These are phyloP conservation scores for Penicillium verrucosum DNA, from an alignment of 2,329 filamentous ascomycete species.

Conservation along the genomic window DNA sequence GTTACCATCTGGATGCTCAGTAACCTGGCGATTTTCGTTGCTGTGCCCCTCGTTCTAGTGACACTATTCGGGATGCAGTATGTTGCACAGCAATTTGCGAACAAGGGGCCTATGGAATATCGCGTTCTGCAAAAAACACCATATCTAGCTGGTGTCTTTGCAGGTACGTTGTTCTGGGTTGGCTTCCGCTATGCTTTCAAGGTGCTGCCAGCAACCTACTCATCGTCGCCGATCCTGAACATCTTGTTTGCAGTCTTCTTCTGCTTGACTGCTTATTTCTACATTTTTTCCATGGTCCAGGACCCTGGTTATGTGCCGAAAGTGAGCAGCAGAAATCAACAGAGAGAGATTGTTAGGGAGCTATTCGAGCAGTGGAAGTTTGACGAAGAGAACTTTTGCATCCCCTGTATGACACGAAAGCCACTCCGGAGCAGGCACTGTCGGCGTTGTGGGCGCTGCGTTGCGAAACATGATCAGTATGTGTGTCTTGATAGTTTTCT, in stretches of 20 bases:
- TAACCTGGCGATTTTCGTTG: slow-evolving; percentile 68
- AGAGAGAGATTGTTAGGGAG: slow-evolving; percentile 84
- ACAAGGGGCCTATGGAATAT: slow-evolving; percentile 83
- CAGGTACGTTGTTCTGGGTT: slow-evolving; percentile 77
- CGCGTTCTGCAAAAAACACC: slow-evolving; percentile 87
- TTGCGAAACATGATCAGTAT: slow-evolving; percentile 95
- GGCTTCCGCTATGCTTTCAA: slow-evolving; percentile 71
- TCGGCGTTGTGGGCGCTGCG: slow-evolving; percentile 82
- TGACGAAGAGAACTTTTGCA: slow-evolving; percentile 91
- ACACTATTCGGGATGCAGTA: slow-evolving; percentile 68
- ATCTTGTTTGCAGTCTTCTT: slow-evolving; percentile 66
- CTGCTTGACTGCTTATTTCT: slow-evolving; percentile 76
- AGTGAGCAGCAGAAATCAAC: slow-evolving; percentile 80
- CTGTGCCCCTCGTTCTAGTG: slow-evolving; percentile 67
- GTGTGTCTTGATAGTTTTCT: slow-evolving; percentile 34
- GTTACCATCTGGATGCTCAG: slow-evolving; percentile 68
- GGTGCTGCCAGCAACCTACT: slow-evolving; percentile 68
- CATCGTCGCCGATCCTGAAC: slow-evolving; percentile 69
- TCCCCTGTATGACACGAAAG: slow-evolving; percentile 89
- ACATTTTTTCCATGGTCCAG: slow-evolving; percentile 75
- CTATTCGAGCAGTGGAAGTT: slow-evolving; percentile 82
- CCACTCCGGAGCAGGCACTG: slow-evolving; percentile 96
- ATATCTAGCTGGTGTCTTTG: slow-evolving; percentile 91
- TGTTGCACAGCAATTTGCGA: slow-evolving; percentile 71
- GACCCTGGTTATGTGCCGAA: slow-evolving; percentile 95